These are phyloP conservation scores for Exophiala aquamarina DNA, from an alignment of 2,329 filamentous ascomycete genomes.

Conservation along the genomic window DNA sequence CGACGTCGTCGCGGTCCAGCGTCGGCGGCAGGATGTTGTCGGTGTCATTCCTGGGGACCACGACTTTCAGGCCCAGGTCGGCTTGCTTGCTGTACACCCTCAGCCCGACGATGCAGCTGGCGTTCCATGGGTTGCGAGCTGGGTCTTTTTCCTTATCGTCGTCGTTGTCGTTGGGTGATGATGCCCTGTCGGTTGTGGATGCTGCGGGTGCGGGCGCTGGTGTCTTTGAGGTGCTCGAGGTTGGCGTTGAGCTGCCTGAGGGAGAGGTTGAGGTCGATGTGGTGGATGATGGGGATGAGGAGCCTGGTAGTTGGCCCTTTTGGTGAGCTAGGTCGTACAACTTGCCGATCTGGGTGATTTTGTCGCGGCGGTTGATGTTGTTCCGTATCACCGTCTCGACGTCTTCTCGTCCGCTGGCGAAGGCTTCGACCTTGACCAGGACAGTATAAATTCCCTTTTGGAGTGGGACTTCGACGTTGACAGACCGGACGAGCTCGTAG, in stretches of 20 bases:
- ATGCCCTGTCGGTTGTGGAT: slow-evolving; percentile 30
- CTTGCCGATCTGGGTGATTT: slow-evolving; percentile 57
- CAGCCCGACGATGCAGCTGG: slow-evolving; percentile 61
- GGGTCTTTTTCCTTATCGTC: slow-evolving; percentile 20
- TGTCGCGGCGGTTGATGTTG: slow-evolving; percentile 68
- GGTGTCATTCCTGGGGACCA: slow-evolving; percentile 41
- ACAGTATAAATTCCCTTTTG: slow-evolving; percentile 74
- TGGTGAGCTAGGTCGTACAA: slow-evolving; percentile 49
- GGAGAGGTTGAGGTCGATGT: slow-evolving; percentile 25
- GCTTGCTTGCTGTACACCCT: slow-evolving; percentile 50
- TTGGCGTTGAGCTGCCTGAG: slow-evolving; percentile 11
- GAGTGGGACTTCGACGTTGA: slow-evolving; percentile 74
- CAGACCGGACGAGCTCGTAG: slow-evolving; percentile 68
- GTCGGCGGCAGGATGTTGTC: slow-evolving; percentile 36
- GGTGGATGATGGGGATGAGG: slow-evolving; percentile 1
- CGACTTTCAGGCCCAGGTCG: slow-evolving; percentile 52
- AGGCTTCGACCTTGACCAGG: slow-evolving; percentile 71
- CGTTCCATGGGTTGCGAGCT: slow-evolving; percentile 56
- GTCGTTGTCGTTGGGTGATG: slow-evolving; percentile 17
- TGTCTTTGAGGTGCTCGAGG: slow-evolving; percentile 30
- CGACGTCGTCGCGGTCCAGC: slow-evolving; percentile 43
- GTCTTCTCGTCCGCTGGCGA: slow-evolving; percentile 51
- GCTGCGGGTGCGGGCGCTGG: slow-evolving; percentile 28
- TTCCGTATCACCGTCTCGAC: slow-evolving; percentile 61
- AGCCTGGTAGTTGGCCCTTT: slow-evolving; percentile 34